phyloP scores from a whole-genome alignment of 2,329 filamentous ascomycete genomes.

The Drechmeria coniospora region DNA sequence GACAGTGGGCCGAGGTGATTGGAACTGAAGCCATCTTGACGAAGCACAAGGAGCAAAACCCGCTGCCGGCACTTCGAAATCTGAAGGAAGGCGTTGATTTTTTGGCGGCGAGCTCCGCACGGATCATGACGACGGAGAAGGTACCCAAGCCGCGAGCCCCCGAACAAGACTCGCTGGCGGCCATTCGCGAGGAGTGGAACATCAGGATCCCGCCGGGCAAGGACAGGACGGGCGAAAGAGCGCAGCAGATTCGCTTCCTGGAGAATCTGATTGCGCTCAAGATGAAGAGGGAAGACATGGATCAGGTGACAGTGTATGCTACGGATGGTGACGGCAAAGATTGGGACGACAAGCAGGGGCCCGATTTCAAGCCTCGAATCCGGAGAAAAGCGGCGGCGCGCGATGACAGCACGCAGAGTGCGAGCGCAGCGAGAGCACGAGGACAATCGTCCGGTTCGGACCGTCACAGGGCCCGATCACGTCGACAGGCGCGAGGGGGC shows the following conservation, averaged over 20 bases:
- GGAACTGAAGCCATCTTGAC: slow-evolving; percentile 72
- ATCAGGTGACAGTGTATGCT: slow-evolving; percentile 47
- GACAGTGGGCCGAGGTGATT: slow-evolving; percentile 67
- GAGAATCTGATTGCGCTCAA: slow-evolving; percentile 52
- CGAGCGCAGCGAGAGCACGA: slow-evolving; percentile 2
- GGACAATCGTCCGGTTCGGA: slow-evolving; percentile 3
- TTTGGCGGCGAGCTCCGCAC: slow-evolving; percentile 49
- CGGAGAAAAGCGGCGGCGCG: slow-evolving; percentile 6
- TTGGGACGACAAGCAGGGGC: slow-evolving; percentile 24
- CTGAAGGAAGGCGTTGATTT: slow-evolving; percentile 46
- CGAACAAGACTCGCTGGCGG: slow-evolving; percentile 18
- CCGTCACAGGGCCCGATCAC: slow-evolving; percentile 7
- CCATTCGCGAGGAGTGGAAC: slow-evolving; percentile 26
- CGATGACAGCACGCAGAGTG: slow-evolving; percentile 10
- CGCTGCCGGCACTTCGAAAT: slow-evolving; percentile 26
- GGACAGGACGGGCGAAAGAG: slow-evolving; percentile 30
- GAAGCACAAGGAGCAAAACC: slow-evolving; percentile 16
- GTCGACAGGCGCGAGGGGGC: slow-evolving; percentile 9
- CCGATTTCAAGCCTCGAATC: slow-evolving; percentile 21
- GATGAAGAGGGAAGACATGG: slow-evolving; percentile 44
- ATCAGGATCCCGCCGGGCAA: slow-evolving; percentile 29
- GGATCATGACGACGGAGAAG: slow-evolving; percentile 38
- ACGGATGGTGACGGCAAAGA: slow-evolving; percentile 25
- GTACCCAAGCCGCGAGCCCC: slow-evolving; percentile 33
- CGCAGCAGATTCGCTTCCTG: slow-evolving; percentile 41